Base-by-base conservation (phyloP, 2,329 filamentous ascomycete genomes). In the Fusarium sambucinum region DNA sequence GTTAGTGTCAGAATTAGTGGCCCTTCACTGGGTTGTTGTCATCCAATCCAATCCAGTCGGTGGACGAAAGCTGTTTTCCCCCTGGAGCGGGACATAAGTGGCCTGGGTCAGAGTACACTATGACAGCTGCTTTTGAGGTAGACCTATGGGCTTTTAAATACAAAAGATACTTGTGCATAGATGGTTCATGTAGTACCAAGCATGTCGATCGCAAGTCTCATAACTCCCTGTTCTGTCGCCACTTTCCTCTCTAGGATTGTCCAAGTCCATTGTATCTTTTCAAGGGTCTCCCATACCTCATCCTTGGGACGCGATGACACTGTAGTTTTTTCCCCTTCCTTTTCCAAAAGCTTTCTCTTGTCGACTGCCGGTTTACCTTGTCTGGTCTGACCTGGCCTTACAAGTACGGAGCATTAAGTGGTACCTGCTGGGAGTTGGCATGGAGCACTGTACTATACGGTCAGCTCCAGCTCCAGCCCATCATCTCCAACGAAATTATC, bases 221-320 rank as follows among this genome's bases (percentile, higher is more conserved):
- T 72, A 69, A 73, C 65, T 68, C 63, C 62, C 51, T 63, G 51
- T 56, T 54, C 42, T 70, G 71, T 74, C 71, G 69, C 71, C 71
- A 74, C 71, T 73, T 70, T 68, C 68, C 65, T 48, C 25, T 68
- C 61, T 19, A 60, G 58, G n/a, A 14, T 21, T n/a, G 29, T 51
- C 37, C 35, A 52, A 47, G 35, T 41, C 25, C 33, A 59, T 56
- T 68, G 48, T 53, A 44, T 32, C 48, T 56, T 68, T 67, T 19
- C 66, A 66, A 60, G 66, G 67, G 67, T 70, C 55, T 59, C 40
- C 41, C 55, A 48, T 58, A 19, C 48, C 41, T 68, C 46, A 32
- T 44, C 35, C 47, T 30, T 62, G 57, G 48, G 46, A 47, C 41
- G 21, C 46, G 47, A 55, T 60, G 45, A 35, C 48, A 61, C 38